Evolutionary conservation across 2,329 filamentous ascomycete genomes (phyloP), one percentile per base, ranked within the genome.

Genomic region (Onygenales sp.): DNA sequence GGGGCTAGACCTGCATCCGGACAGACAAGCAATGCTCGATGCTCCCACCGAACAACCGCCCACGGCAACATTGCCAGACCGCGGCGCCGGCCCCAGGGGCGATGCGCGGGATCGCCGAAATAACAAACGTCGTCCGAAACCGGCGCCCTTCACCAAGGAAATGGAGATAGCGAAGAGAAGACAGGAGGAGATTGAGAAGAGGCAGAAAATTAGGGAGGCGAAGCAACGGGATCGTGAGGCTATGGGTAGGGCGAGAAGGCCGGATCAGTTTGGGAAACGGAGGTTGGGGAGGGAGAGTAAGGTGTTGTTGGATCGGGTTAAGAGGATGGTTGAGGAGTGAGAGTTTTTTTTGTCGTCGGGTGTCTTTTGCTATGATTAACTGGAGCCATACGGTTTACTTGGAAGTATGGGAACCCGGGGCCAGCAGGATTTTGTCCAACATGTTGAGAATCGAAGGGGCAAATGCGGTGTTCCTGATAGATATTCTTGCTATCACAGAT

Each of bases 261-360:
- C 81, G 10, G 82, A 85, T 38, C 71, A 76, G 61, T 81, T 86
- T 67, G 88, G 88, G 9, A 84, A 87, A 72, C 80, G 86, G 68
- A 91, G 89, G 72, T 69, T 95, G 47, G 90, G 90, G 1, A 78
- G 88, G 56, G 89, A 95, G 75, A 91, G 89, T 62, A 79, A 78
- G 36, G 77, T 92, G 39, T 63, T 95, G 61, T 72, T 95, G 53
- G 86, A 89, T 63, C 88, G 85, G 71, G 85, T 92, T 36, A 85
- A 85, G 75, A 83, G 77, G 66, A 75, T 94, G 69, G 80, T 93
- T 57, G 78, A 75, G 2, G 62, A 71, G 50, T 65, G 58, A 56
- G 43, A 8, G 43, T 5, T 4, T n/a, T n/a, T 8, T 44, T 44
- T 41, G 11, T 41, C 17, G 17, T 41, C 21, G 5, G 10, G 43